phyloP scores from a whole-genome alignment of 805 yeast species.

The Metschnikowia sp. region DNA sequence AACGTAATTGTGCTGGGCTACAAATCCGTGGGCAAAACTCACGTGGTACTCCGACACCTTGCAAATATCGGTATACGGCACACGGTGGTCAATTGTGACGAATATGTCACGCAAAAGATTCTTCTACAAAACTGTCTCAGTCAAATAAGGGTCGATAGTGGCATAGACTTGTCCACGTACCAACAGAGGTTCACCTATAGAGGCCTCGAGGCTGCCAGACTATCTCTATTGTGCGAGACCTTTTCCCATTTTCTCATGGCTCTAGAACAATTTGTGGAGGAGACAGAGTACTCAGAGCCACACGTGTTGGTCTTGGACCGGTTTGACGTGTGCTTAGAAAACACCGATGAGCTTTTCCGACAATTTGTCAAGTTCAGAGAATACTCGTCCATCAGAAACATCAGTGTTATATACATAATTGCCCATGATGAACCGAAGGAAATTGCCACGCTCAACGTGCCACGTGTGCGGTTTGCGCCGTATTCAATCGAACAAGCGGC shows the following conservation, averaged over 20 bases:
- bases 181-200: constrained; percentile 22
- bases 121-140: constrained; percentile 42
- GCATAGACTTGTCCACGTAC: constrained; percentile 21
- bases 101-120: constrained; percentile 37
- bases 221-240: constrained; percentile 37
- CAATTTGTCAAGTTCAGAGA: constrained; percentile 45
- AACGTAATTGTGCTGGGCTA: constrained; percentile 47
- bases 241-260: constrained; percentile 39
- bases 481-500: constrained; percentile 37
- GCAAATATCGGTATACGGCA: constrained; percentile 23
- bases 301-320: constrained; percentile 47
- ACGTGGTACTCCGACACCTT: constrained; percentile 32
- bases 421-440: constrained; percentile 38
- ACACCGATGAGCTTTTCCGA: constrained; percentile 36
- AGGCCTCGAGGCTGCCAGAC: constrained; percentile 24
- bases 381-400: constrained; percentile 28
- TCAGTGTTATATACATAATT: constrained; percentile 39
- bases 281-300: constrained; percentile 27
- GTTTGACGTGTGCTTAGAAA: constrained; percentile 45
- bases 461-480: constrained; percentile 37
- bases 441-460: constrained; percentile 37
- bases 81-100: constrained; percentile 43
- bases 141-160: constrained; percentile 35
- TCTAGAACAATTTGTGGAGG: constrained; percentile 36
- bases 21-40: constrained; percentile 48